Base-by-base conservation (phyloP, 129 eudicot genomes). In the Silybum marianum region DNA sequence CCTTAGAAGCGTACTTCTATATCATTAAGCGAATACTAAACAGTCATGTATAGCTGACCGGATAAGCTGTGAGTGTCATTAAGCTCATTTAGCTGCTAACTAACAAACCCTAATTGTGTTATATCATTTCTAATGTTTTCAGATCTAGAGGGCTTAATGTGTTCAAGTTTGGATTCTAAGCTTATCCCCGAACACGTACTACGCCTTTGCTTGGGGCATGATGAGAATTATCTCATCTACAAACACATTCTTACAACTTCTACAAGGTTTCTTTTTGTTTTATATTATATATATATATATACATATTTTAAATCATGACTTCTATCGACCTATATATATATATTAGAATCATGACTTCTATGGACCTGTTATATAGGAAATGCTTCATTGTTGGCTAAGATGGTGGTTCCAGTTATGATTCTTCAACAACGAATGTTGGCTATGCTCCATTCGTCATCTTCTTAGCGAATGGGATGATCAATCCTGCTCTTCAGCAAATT, bases 401-500 rank as follows among this genome's bases (percentile, higher is more conserved):
- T 96, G 97, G 99, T 93, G 83, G 88, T 84, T 46, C 91, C 91
- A 46, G 83, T 91, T 70, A 14, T 11, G 32, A 40, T 78, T 82
- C 95, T 96, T 80, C 91, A 85, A 72, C 38, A 83, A 75, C 84
- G 81, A 69, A 88, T n/a, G n/a, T n/a, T n/a, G n/a, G n/a, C n/a
- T n/a, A n/a, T n/a, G n/a, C n/a, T n/a, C n/a, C n/a, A n/a, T 93
- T 70, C 39, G 81, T 19, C 75, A 77, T 71, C 89, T 91, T 78
- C 22, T 93, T 80, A 69, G 85, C 9, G 95, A 93, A 82, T 85
- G 97, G 93, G 95, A 96, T 80, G 93, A 88, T 71, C 89, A n/a
- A 90, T 83, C 91, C 86, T 83, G 95, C 95, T 78, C 93, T 96
- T n/a, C n/a, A n/a, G n/a, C n/a, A n/a, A n/a, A n/a, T n/a, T n/a